Conservation (phyloP, 345 rosid genomes). For the Brassica napus region Da-Ae NC_063435.1:8930501-8931000, state of each 20-base stretch:
- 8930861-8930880: background rate
- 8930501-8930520: conserved; percentile 20
- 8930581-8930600: conserved; percentile 55
- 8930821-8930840: background rate
- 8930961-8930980: background rate
- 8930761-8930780: conserved; percentile 8
- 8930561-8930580: conserved; percentile 63
- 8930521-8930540: conserved; percentile 93
- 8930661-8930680: conserved; percentile 11
- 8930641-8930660: conserved; percentile 34
- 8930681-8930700: conserved; percentile 33
- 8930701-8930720: conserved; percentile 35
- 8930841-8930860: background rate
- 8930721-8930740: conserved; percentile 25
- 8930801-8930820: background rate
- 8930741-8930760: background rate
- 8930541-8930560: conserved; percentile 89
- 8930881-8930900: background rate
- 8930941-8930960: background rate
- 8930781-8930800: background rate
- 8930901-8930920: too few relatives aligned
- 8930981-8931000: too few relatives aligned
- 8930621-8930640: conserved; percentile 39
- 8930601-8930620: conserved; percentile 37
- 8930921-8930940: too few relatives aligned